Evolutionary conservation across 2,329 filamentous ascomycete genomes (phyloP), one percentile per base, ranked within the genome.

Genomic region (Albifimbria verrucaria): DNA sequence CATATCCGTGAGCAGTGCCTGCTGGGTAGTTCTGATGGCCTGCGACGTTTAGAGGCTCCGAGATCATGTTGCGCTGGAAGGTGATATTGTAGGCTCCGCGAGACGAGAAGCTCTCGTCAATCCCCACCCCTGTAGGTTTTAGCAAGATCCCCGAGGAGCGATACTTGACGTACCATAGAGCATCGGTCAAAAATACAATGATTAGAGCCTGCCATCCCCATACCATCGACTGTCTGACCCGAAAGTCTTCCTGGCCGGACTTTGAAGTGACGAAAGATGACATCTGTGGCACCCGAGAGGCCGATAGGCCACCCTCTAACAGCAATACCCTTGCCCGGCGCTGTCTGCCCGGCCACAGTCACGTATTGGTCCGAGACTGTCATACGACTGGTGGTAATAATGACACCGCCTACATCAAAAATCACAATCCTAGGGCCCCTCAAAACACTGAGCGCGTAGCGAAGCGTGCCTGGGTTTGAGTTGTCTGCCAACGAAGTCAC

Each of bases 371-470:
- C 48, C 21, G 70, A 73, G 22, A 78, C 71, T 0, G 77, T 70
- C 4, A 79, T 67, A 9, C 76, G 72, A 0, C 71, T 69, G 11
- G 62, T 69, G 42, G 77, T 76, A 11, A 72, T 72, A 52, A 79
- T 78, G 2, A 77, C 65, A 3, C 77, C 77, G 9, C 75, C 75
- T 1, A 78, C 69, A 1, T 73, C 71, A 55, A 79, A 79, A 2
- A 77, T 72, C 10, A 79, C 65, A 20, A 73, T 77, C 7, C 76
- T 72, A 26, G 75, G 69, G 28, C 75, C 52, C 54, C 69, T 60
- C 21, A 69, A 69, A 32, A 79, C 66, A 15, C 65, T 67, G 22
- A 72, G 60, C 1, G 70, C 70, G 15, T 72, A 64, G n/a, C 70
- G 63, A 6, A 72, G 61, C 0, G 69, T 72, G 6, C 70, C 70